Percentiles rank a stretch among this genome's conserved stretches.
Conservation (phyloP, 2,329 filamentous ascomycete genomes). For the Talaromyces piceae region DNA sequence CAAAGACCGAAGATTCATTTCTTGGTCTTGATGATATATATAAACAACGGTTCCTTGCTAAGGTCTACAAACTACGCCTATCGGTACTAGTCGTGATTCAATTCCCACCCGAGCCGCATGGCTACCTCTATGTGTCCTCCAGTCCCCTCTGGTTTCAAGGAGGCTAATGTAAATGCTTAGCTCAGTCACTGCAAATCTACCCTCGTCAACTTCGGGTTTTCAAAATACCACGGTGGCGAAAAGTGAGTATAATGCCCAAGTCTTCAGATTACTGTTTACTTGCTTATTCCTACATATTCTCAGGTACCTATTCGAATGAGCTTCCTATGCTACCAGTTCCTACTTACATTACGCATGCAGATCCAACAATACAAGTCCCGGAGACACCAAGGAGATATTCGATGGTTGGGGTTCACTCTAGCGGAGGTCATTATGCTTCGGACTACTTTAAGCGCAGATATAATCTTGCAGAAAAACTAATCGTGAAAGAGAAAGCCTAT, state of each 20-base stretch:
- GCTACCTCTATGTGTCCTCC: conserved; percentile 25
- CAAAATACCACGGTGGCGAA: conserved; percentile 75
- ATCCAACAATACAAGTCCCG: conserved; percentile 96
- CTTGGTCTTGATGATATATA: no score
- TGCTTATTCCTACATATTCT: not conserved
- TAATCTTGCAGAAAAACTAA: conserved; percentile 78
- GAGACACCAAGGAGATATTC: conserved; percentile 80
- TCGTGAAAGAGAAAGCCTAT: conserved; percentile 61
- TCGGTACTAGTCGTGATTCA: conserved; percentile 50
- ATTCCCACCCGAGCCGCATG: conserved; percentile 85
- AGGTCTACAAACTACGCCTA: conserved; percentile 63
- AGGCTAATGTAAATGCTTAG: conserved; percentile 57
- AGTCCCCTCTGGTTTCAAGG: not conserved
- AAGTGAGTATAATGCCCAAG: no score
- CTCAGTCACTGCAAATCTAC: conserved; percentile 95
- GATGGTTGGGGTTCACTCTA: conserved; percentile 81
- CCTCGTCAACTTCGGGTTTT: conserved; percentile 93
- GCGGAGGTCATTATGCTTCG: conserved; percentile 71
- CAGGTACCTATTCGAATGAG: no score
- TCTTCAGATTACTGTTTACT: not conserved
- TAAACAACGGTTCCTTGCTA: conserved; percentile 67
- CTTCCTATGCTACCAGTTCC: no score
- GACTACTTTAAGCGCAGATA: conserved; percentile 88
- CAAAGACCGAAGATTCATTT: no score
- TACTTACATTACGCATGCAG: no score